These are phyloP conservation scores for Filobasidium floriforme DNA, from an alignment of 768 basidiomycete genomes.

Conservation along the genomic window DNA sequence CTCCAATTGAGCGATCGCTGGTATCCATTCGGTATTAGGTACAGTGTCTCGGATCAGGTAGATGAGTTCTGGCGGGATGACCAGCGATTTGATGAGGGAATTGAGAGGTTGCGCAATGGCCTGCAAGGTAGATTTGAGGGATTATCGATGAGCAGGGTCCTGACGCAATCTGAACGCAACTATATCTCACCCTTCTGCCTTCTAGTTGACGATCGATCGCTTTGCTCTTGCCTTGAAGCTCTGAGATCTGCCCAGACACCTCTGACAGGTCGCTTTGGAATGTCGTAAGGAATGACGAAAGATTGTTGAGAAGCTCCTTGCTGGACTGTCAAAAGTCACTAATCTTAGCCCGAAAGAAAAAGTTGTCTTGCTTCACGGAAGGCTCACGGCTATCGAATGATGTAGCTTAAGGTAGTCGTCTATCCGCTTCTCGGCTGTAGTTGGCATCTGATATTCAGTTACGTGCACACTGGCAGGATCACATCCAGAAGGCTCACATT, in stretches of 20 bases:
- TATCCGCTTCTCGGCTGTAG: slow-evolving; percentile 10
- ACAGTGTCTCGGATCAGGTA: slow-evolving; percentile 71
- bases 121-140: slow-evolving; percentile 47
- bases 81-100: slow-evolving; percentile 68
- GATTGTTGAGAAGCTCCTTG: slow-evolving; percentile 70
- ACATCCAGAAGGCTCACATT: neutral
- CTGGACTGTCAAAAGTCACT: slow-evolving; percentile 59
- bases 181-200: slow-evolving; percentile 63
- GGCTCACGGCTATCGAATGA: slow-evolving; percentile 6
- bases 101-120: slow-evolving; percentile 81
- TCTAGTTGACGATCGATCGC: slow-evolving; percentile 81
- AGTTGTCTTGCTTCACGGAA: neutral
- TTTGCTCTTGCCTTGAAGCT: slow-evolving; percentile 80
- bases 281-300: slow-evolving; percentile 84
- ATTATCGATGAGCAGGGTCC: neutral
- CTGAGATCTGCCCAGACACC: slow-evolving; percentile 92
- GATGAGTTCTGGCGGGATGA: slow-evolving; percentile 71
- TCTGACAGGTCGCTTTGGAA: slow-evolving; percentile 90
- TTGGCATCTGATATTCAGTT: neutral
- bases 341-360: neutral
- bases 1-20: slow-evolving; percentile 73
- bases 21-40: slow-evolving; percentile 83
- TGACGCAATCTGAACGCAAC: neutral
- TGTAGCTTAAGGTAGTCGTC: slow-evolving; percentile 14
- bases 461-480: neutral